These are phyloP conservation scores for Bruguiera sexangula DNA, from an alignment of 345 rosid species.

Conservation along the genomic window DNA sequence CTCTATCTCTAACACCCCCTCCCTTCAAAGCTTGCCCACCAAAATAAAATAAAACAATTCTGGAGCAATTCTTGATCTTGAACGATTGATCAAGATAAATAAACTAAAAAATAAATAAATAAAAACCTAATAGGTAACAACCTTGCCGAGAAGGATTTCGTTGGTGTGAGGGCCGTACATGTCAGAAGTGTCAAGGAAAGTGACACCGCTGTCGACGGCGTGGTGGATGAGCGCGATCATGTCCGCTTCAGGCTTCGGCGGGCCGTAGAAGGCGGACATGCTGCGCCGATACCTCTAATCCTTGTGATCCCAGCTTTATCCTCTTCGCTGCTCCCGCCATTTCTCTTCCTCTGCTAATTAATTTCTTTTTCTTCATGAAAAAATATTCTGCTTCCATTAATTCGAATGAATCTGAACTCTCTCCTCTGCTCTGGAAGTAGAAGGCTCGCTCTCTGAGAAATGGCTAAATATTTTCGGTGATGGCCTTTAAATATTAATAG, in stretches of 20 bases:
- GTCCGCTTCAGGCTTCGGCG: conserved; percentile 45
- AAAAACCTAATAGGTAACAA: not conserved
- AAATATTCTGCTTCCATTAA: too few species aligned
- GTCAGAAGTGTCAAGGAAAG: conserved; percentile 51
- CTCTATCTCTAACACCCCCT: conserved; percentile 42
- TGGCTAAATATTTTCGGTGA: too few species aligned
- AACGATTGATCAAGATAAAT: too few species aligned
- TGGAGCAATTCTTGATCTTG: too few species aligned
- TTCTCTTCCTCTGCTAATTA: not conserved
- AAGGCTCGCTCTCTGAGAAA: too few species aligned
- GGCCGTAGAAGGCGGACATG: conserved; percentile 47
- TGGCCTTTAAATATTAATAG: too few species aligned
- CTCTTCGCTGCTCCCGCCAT: conserved; percentile 25
- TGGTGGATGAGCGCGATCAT: conserved; percentile 51
- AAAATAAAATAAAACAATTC: not conserved
- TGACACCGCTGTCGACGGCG: conserved; percentile 46
- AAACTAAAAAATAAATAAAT: not conserved
- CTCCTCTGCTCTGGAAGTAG: too few species aligned
- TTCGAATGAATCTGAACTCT: too few species aligned
- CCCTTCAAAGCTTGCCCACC: conserved; percentile 50
- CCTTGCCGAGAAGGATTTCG: conserved; percentile 53
- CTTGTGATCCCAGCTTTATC: conserved; percentile 48
- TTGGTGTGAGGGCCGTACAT: conserved; percentile 47
- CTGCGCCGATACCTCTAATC: conserved; percentile 54
- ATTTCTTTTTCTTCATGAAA: too few species aligned